Conservation (phyloP, 345 rosid species). For the Citrus medica region DNA sequence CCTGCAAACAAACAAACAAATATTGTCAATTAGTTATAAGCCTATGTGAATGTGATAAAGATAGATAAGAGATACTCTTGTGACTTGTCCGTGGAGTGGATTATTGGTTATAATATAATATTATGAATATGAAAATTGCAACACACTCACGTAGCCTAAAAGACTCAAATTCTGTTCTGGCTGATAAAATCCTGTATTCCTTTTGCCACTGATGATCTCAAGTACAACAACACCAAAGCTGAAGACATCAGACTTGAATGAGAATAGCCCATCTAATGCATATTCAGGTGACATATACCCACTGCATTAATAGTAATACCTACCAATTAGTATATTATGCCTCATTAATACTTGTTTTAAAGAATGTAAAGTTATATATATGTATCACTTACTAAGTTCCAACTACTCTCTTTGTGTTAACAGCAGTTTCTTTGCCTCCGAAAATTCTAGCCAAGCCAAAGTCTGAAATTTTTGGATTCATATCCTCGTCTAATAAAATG, state of each 20-base stretch:
- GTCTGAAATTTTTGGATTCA: conserved; percentile 79
- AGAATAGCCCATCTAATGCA: conserved; percentile 29
- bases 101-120: too few species aligned
- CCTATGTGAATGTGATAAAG: background rate
- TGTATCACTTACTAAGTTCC: conserved; percentile 63
- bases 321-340: background rate
- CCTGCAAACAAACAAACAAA: conserved; percentile 29
- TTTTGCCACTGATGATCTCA: conserved; percentile 30
- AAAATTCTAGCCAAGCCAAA: conserved; percentile 76
- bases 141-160: conserved; percentile 14
- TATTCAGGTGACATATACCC: conserved; percentile 24
- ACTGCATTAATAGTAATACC: conserved; percentile 2
- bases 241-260: conserved; percentile 29
- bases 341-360: background rate
- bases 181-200: conserved; percentile 14
- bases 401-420: conserved; percentile 53
- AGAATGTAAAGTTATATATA: background rate
- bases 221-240: conserved; percentile 34
- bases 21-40: too few species aligned
- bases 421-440: conserved; percentile 48
- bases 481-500: conserved; percentile 54
- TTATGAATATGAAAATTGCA: background rate
- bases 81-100: too few species aligned
- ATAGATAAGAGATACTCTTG: background rate
- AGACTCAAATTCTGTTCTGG: conserved; percentile 15